A percentile compares a stretch with the other conserved stretches of the same genome.
Conservation (phyloP, 73 alveolate species). For the Paramecium primaurelia region DNA sequence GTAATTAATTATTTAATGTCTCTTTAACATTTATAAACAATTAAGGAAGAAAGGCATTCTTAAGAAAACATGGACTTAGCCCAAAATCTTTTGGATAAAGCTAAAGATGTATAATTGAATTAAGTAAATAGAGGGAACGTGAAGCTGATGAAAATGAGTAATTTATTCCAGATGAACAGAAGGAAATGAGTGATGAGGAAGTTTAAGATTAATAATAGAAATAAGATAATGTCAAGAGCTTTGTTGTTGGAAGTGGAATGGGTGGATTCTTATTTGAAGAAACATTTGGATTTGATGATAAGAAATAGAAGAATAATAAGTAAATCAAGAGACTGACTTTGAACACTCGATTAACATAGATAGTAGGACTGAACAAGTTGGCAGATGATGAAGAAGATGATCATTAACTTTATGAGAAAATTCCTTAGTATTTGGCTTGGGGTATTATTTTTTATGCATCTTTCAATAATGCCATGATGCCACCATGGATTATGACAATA, state of each 20-base stretch:
- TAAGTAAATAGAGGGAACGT: not conserved
- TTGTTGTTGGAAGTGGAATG: not conserved
- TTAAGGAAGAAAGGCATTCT: not conserved
- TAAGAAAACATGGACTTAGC: not conserved
- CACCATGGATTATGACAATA: conserved; percentile 58
- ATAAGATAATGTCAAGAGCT: not conserved
- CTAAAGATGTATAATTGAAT: not conserved
- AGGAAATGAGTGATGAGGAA: not conserved
- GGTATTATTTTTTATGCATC: conserved; percentile 48
- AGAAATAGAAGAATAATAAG: not conserved
- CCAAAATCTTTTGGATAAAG: not conserved
- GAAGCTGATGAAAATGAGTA: not conserved
- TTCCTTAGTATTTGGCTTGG: conserved; percentile 50
- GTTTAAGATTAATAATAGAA: not conserved
- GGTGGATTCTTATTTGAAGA: not conserved
- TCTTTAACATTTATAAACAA: not conserved
- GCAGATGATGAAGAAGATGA: conserved; percentile 14
- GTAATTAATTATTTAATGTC: not conserved
- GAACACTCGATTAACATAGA: not conserved
- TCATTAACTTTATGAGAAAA: conserved; percentile 15
- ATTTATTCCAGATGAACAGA: not conserved
- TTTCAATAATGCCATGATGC: conserved; percentile 32
- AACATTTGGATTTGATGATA: not conserved
- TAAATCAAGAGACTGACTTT: not conserved
- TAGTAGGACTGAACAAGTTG: not conserved